phyloP scores from a whole-genome alignment of 345 rosid genomes.

The Eucalyptus victrix region DNA sequence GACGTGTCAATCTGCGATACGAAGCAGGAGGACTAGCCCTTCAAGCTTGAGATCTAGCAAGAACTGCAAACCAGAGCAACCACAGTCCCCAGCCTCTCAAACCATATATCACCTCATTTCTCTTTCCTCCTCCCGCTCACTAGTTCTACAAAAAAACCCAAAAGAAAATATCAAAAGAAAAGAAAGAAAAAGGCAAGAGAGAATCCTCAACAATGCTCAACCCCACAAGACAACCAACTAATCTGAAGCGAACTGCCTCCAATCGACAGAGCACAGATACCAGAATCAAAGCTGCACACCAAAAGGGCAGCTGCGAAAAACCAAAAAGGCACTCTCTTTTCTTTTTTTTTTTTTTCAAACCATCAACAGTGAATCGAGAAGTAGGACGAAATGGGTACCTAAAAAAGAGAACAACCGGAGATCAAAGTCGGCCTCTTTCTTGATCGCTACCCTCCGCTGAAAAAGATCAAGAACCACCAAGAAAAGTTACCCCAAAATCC shows the following conservation, averaged over 20 bases:
- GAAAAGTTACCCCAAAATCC: neutral
- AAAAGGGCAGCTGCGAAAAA: neutral
- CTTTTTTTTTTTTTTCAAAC: neutral
- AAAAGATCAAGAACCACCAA: neutral
- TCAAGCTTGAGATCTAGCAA: neutral
- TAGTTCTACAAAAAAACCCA: neutral
- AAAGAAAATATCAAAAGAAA: neutral
- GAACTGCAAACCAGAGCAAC: neutral
- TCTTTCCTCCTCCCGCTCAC: neutral
- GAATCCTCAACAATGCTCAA: neutral
- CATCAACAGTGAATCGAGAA: neutral
- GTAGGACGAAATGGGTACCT: neutral
- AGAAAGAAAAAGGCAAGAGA: neutral
- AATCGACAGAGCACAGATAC: neutral
- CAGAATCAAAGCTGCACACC: neutral
- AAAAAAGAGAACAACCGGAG: neutral
- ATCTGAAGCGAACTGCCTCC: neutral
- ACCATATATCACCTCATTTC: neutral
- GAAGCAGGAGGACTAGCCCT: neutral
- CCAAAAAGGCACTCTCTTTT: neutral
- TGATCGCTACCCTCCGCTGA: neutral
- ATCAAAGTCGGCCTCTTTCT: neutral
- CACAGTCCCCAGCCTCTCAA: neutral
- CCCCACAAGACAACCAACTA: neutral
- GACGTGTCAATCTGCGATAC: conserved; percentile 1